Base-by-base conservation (phyloP, 2,329 filamentous ascomycete genomes). In the Phialophora expanda region DNA sequence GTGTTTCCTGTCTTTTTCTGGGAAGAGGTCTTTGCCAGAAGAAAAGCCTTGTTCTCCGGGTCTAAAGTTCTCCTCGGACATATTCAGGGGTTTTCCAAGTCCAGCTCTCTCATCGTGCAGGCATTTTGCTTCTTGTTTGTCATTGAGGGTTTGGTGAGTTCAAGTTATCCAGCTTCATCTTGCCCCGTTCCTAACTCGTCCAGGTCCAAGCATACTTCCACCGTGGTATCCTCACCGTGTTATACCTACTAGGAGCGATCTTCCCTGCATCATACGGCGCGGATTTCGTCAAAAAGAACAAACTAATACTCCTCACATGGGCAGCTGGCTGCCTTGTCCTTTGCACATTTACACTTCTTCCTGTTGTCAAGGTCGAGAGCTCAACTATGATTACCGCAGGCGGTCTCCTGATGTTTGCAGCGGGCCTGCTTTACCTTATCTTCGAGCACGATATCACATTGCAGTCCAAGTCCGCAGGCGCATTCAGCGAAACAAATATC, bases 1-100 rank as follows among this genome's bases (percentile, higher is more conserved):
- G 86, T 96, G 72, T 99, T 99, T 77, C 95, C 95, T 0, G 88
- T 97, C 2, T 86, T 92, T 64, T 98, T 99, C 80, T 99, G 95
- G 95, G 94, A 97, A 77, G 93, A 97, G 74, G 91, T 97, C 0
- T 94, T 90, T 77, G 91, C 91, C 2, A 87, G 90, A 30, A 86
- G 93, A 63, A 83, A 84, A 54, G 91, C 91, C 50, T 77, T 97
- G 12, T 74, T 80, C 5, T 84, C 88, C 68, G 93, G 93, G 2
- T 83, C 85, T 59, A 84, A 84, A 69, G 83, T 86, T 57, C 80
- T 98, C 8, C 88, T 97, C 70, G 84, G 86, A 0, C 85, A 93
- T 70, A 80, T 93, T 50, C 82, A 85, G 62, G 88, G 89, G 0
- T 79, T 84, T 30, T 80, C 83, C 24, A 86, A 86, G 28, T 78